Percentiles rank a stretch among this genome's conserved stretches.
Evolutionary conservation across 139 green algal species (phyloP).

Genomic region (Spirogloea muscicola): DNA sequence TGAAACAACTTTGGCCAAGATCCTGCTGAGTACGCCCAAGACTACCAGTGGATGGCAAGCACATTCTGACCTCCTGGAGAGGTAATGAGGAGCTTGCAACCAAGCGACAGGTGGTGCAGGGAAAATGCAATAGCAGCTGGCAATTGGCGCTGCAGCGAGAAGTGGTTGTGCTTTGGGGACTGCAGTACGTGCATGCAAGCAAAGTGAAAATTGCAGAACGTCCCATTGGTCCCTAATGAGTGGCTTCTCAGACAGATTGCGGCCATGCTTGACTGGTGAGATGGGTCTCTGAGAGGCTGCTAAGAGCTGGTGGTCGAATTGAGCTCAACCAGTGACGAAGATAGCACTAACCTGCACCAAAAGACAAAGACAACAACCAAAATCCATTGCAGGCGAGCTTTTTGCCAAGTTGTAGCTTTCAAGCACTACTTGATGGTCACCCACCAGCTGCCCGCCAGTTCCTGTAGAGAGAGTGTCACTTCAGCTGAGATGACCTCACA

Average conservation of each 20-base stretch:
- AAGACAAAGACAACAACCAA: not conserved
- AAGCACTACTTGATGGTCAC: too few species aligned
- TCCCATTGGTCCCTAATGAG: too few species aligned
- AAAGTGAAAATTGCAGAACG: not conserved
- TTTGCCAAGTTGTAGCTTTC: too few species aligned
- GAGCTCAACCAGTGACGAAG: slow-evolving; percentile 4
- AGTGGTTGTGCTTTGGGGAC: slow-evolving; percentile 21
- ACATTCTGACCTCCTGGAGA: slow-evolving; percentile 7
- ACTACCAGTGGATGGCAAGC: not conserved
- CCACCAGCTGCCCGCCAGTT: too few species aligned
- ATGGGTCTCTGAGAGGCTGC: too few species aligned
- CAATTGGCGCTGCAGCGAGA: slow-evolving; percentile 11
- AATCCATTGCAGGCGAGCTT: too few species aligned
- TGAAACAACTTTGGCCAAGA: not conserved
- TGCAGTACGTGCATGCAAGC: not conserved
- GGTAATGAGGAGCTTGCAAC: not conserved
- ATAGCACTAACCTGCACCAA: not conserved
- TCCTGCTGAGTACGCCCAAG: not conserved
- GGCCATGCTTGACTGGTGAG: too few species aligned
- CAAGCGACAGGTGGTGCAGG: not conserved
- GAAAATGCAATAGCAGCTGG: slow-evolving; percentile 4
- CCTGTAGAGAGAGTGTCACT: too few species aligned
- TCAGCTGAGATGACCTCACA: too few species aligned
- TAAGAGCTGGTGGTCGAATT: too few species aligned
- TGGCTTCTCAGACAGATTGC: too few species aligned